Conservation (phyloP, 139 green algal species). For the Gonium pectorale region DNA sequence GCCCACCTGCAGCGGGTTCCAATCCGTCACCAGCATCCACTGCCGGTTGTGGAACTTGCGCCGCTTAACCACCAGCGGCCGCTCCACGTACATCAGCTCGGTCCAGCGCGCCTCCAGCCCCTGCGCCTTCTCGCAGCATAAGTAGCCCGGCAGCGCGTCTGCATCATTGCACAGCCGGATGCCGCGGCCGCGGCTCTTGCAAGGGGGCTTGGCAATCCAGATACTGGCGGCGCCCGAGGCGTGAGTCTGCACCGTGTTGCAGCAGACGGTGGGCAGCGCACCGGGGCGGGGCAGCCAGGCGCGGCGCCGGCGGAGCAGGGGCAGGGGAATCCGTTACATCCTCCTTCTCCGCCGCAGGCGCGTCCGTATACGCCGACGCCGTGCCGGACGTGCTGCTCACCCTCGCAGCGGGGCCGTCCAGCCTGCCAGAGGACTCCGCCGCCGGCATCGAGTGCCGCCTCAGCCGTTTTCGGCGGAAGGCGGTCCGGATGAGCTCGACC, state of each 20-base stretch:
- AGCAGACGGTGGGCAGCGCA: conserved; percentile 7
- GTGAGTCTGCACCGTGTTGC: conserved; percentile 49
- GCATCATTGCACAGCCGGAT: conserved; percentile 75
- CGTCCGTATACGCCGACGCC: no score
- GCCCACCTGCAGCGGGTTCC: conserved; percentile 55
- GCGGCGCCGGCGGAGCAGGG: not conserved
- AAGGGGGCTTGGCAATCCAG: conserved; percentile 78
- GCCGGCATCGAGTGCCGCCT: conserved; percentile 21
- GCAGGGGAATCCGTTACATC: no score
- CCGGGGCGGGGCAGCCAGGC: not conserved
- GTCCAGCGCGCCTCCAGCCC: conserved; percentile 64
- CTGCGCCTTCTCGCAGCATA: conserved; percentile 29
- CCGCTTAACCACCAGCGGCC: conserved; percentile 61
- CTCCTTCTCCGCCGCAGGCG: no score
- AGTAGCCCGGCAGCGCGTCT: conserved; percentile 48
- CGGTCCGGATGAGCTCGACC: not conserved
- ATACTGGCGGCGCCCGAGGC: conserved; percentile 70
- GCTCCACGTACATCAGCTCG: conserved; percentile 77
- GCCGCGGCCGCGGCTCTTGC: conserved; percentile 70
- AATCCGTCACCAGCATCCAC: conserved; percentile 60
- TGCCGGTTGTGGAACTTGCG: conserved; percentile 82
- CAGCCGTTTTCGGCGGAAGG: not conserved
- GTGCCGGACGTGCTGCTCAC: no score
- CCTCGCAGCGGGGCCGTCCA: no score
- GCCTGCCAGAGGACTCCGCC: no score